Base-by-base conservation (phyloP, 2,329 filamentous ascomycete species). In the Monosporascus sp. region DNA sequence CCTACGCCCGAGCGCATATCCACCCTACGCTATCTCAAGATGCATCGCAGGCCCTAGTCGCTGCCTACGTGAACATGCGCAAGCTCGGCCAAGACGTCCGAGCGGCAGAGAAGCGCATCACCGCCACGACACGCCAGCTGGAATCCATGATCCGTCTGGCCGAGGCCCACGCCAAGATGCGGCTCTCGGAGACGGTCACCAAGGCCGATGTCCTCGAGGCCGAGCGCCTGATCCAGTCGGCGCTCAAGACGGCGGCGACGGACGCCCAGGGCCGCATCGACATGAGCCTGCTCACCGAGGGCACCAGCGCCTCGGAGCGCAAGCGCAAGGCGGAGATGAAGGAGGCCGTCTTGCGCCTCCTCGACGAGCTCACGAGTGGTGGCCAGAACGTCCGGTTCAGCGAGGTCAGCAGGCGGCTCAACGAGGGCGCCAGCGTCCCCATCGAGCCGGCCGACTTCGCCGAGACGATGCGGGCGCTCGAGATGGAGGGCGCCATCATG, bases 81-180 rank as follows among this genome's bases (percentile, higher is more conserved):
- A 90, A 92, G 66, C 85, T 99, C 0, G 94, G 94, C 47, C 87
- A 91, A 62, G 88, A 92, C 63, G 87, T 93, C 37, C 90, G 93
- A 48, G 82, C 91, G 2, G 84, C 89, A 3, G 95, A 99, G 72
- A 93, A 95, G 71, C 90, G 94, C 61, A 99, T 99, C 74, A 99
- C 94, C 0, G 94, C 94, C 41, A 99, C 94, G 3, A 99, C 95
- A 0, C 85, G 94, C 68, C 94, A 99, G 73, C 80, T 99, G 6
- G 95, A 99, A 74, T 94, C 88, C 46, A 99, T 99, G 95, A 97
- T 99, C 68, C 93, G 94, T 57, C 87, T 99, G 3, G 77, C 92
- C 1, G 94, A 99, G 76, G 94, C 92, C 0, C 95, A 99, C 72
- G 95, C 94, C 49, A 97, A 97, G 72, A 99, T 99, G 95, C 88